phyloP scores from a whole-genome alignment of 345 rosid genomes.

The Pseudoturritis turrita region DNA sequence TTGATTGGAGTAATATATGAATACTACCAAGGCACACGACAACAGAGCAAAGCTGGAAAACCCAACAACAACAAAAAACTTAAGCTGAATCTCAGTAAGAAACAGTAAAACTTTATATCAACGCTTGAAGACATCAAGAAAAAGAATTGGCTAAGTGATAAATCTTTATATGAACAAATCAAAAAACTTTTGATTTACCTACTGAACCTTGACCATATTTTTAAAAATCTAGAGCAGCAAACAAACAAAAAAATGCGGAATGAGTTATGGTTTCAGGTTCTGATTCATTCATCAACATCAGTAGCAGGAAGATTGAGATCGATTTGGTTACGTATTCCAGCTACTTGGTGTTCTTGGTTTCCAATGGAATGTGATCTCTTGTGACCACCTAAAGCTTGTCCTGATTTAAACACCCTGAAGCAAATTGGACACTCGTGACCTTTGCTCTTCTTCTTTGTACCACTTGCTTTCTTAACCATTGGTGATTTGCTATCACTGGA shows the following conservation, averaged over 20 bases:
- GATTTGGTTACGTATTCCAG: slow-evolving; percentile 35
- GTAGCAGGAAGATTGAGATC: slow-evolving; percentile 78
- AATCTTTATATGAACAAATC: slow-evolving; percentile 13
- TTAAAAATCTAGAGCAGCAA: neutral
- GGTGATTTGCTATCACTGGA: slow-evolving; percentile 25
- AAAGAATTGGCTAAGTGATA: neutral
- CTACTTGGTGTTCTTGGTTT: slow-evolving; percentile 37
- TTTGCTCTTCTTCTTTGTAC: slow-evolving; percentile 43
- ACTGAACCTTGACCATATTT: neutral
- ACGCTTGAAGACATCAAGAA: neutral
- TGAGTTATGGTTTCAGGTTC: neutral
- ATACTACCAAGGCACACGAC: neutral
- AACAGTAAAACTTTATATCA: slow-evolving; percentile 15
- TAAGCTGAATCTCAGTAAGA: neutral
- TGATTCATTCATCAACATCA: slow-evolving; percentile 28
- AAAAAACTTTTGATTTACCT: slow-evolving; percentile 9
- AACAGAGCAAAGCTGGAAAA: slow-evolving; percentile 3
- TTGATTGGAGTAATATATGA: neutral
- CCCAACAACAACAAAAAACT: too few species aligned
- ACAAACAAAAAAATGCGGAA: neutral
- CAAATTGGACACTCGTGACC: slow-evolving; percentile 82
- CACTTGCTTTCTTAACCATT: slow-evolving; percentile 30
- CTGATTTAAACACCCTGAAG: slow-evolving; percentile 74
- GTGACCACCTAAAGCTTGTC: slow-evolving; percentile 94
- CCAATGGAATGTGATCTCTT: slow-evolving; percentile 84